phyloP scores from a whole-genome alignment of 176 grass and related monocot genomes.

The Aegilops tauschii region DNA sequence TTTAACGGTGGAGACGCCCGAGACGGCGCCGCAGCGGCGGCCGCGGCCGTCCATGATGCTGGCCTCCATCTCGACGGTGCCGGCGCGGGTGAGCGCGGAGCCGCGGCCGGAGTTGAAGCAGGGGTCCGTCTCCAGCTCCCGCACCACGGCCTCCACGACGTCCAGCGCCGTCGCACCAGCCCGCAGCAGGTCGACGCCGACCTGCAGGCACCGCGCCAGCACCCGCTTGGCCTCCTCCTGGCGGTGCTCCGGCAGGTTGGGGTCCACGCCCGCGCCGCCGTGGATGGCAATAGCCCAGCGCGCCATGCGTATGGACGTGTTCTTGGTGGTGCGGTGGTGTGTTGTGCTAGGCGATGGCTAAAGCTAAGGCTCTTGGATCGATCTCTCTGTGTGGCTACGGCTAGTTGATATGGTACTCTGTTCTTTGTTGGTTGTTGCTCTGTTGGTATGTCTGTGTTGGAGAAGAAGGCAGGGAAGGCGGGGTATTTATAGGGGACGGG shows the following conservation, averaged over 20 bases:
- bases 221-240: constrained; percentile 83
- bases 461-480: neutral
- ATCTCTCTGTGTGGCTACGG: neutral
- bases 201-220: constrained; percentile 70
- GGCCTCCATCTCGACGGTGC: constrained; percentile 97
- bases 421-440: neutral
- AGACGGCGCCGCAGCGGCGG: constrained; percentile 84
- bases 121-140: constrained; percentile 83
- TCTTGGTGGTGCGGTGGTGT: neutral
- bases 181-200: constrained; percentile 52
- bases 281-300: constrained; percentile 94
- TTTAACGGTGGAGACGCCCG: constrained; percentile 74
- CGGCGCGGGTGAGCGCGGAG: constrained; percentile 70
- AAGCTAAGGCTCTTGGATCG: too few species aligned
- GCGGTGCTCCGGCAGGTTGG: constrained; percentile 57
- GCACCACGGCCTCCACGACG: constrained; percentile 79
- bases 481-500: constrained; percentile 52
- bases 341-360: too few species aligned
- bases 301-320: constrained; percentile 15
- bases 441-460: neutral
- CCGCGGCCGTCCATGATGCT: constrained; percentile 94
- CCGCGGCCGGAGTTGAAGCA: constrained; percentile 88
- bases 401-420: neutral
- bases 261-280: constrained; percentile 93
- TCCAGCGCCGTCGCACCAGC: constrained; percentile 33